Evolutionary conservation across 495 filamentous ascomycete genomes (phyloP).

Genomic region (Podospora fimiseda): DNA sequence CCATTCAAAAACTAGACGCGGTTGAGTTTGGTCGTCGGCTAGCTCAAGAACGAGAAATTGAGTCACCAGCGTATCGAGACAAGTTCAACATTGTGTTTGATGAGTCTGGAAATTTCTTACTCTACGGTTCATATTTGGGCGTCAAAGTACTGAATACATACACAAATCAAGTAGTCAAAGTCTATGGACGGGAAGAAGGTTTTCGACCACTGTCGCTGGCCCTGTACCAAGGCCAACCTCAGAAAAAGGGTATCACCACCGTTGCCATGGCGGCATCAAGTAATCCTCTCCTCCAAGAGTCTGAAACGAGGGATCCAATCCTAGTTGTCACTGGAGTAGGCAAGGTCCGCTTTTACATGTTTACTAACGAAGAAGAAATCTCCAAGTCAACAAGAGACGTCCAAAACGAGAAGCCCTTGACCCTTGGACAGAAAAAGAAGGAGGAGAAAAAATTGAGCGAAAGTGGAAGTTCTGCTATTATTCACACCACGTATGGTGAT

Average conservation of each 20-base stretch:
- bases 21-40: slow-evolving; percentile 89
- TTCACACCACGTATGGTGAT: slow-evolving; percentile 92
- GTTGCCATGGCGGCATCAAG: slow-evolving; percentile 95
- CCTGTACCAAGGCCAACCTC: slow-evolving; percentile 92
- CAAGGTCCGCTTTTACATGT: slow-evolving; percentile 97
- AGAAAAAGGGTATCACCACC: slow-evolving; percentile 84
- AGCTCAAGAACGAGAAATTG: slow-evolving; percentile 80
- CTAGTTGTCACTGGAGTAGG: slow-evolving; percentile 74
- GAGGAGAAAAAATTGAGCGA: slow-evolving; percentile 56
- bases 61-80: slow-evolving; percentile 54
- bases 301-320: slow-evolving; percentile 86
- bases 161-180: slow-evolving; percentile 82
- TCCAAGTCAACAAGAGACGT: slow-evolving; percentile 83
- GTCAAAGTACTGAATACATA: slow-evolving; percentile 91
- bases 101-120: slow-evolving; percentile 89
- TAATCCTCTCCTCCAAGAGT: slow-evolving; percentile 90
- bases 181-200: slow-evolving; percentile 83
- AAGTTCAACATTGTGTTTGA: slow-evolving; percentile 87
- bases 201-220: slow-evolving; percentile 75
- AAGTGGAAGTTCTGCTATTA: slow-evolving; percentile 68
- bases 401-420: slow-evolving; percentile 86
- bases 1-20: slow-evolving; percentile 69
- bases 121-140: slow-evolving; percentile 88
- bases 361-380: slow-evolving; percentile 81
- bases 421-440: slow-evolving; percentile 38